phyloP scores from a whole-genome alignment of 345 rosid genomes.

The Ailanthus altissimus region DNA sequence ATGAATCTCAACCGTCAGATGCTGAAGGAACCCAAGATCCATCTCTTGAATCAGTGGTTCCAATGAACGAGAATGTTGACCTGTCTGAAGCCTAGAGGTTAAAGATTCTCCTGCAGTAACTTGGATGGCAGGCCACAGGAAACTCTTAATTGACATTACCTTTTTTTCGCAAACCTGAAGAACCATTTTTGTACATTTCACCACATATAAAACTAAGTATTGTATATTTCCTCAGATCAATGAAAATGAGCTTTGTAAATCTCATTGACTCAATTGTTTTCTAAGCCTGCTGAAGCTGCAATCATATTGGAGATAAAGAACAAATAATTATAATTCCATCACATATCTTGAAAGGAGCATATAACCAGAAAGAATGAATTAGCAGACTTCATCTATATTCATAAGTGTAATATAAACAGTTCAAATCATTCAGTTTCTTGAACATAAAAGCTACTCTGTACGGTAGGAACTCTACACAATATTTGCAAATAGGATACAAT shows the following conservation, averaged over 20 bases:
- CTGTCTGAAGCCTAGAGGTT: slow-evolving; percentile 54
- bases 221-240: slow-evolving; percentile 5
- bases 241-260: not conserved
- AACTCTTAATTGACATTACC: not conserved
- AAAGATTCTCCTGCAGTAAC: not conserved
- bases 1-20: slow-evolving; percentile 83
- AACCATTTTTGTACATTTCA: not conserved
- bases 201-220: not conserved
- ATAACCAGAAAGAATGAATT: not conserved
- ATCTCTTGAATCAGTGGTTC: slow-evolving; percentile 37
- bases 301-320: not conserved
- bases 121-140: too few relatives aligned
- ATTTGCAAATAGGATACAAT: not conserved
- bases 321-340: not conserved
- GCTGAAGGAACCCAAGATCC: slow-evolving; percentile 40
- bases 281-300: not conserved
- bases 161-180: not conserved
- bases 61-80: slow-evolving; percentile 42
- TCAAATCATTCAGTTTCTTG: not conserved
- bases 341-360: not conserved
- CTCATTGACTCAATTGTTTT: not conserved
- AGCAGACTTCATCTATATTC: not conserved
- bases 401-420: not conserved
- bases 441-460: not conserved
- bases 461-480: too few relatives aligned